phyloP scores from a whole-genome alignment of 108 stramenopile species.

The Nitzschia putrida region DNA sequence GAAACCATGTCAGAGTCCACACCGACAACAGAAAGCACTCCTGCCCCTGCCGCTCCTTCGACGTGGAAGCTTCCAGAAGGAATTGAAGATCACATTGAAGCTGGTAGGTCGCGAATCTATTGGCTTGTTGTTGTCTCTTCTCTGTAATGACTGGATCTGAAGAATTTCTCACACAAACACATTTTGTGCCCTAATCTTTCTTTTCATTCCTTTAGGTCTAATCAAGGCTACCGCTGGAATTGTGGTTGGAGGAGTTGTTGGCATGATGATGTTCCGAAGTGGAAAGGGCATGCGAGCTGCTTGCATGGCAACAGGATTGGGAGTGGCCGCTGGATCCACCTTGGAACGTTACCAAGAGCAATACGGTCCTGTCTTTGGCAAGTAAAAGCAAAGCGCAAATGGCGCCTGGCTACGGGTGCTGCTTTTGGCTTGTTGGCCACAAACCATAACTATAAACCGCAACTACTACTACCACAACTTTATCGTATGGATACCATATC shows the following conservation, averaged over 20 bases:
- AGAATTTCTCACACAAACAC: neutral
- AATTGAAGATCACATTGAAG: constrained; percentile 60
- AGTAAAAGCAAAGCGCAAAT: too few species aligned
- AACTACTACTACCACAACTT: too few species aligned
- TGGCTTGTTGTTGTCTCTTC: neutral
- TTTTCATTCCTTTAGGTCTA: constrained; percentile 22
- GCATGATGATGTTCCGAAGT: constrained; percentile 45
- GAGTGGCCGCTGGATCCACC: constrained; percentile 58
- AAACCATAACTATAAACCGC: too few species aligned
- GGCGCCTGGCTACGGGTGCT: too few species aligned
- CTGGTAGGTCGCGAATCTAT: constrained; percentile 27
- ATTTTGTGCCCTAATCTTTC: neutral
- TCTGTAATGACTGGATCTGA: neutral
- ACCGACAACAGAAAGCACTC: constrained; percentile 8
- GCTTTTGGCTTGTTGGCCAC: too few species aligned
- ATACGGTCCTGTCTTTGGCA: constrained; percentile 8
- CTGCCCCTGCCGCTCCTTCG: neutral
- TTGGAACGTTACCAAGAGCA: constrained; percentile 39
- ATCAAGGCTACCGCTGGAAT: constrained; percentile 46
- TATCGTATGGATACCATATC: too few species aligned
- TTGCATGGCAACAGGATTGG: constrained; percentile 49
- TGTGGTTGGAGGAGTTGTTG: constrained; percentile 48
- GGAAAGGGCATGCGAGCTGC: constrained; percentile 52
- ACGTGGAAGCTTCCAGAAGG: constrained; percentile 59
- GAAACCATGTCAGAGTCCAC: neutral